Conservation (phyloP, 345 rosid genomes). For the Lumnitzera littorea region DNA sequence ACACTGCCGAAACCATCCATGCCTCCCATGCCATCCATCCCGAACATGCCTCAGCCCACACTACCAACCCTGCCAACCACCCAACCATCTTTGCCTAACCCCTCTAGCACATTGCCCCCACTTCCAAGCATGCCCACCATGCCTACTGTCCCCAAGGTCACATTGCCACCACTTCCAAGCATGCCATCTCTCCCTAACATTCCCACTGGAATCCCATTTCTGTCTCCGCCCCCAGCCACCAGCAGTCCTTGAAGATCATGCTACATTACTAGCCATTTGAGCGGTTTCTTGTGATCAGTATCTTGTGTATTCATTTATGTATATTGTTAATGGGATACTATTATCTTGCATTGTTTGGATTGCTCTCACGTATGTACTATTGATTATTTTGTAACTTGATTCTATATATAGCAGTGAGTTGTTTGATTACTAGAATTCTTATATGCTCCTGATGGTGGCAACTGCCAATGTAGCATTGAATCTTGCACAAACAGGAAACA, state of each 20-base stretch:
- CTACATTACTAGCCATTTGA: too few relatives aligned
- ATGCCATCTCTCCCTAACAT: constrained; percentile 3
- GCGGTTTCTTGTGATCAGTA: too few relatives aligned
- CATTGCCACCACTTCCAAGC: constrained; percentile 6
- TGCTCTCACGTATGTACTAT: too few relatives aligned
- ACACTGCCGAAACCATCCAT: neutral
- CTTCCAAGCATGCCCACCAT: constrained; percentile 14
- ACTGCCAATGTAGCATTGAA: too few relatives aligned
- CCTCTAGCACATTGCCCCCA: constrained; percentile 11
- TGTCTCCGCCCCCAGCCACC: constrained; percentile 13
- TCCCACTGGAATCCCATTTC: constrained; percentile 10
- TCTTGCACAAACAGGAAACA: too few relatives aligned
- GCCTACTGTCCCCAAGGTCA: constrained; percentile 6
- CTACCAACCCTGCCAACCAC: constrained; percentile 12
- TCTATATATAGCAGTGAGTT: too few relatives aligned
- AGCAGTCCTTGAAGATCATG: neutral
- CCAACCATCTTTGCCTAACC: constrained; percentile 15
- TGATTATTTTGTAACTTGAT: too few relatives aligned
- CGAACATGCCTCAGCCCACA: neutral
- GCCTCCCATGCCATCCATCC: constrained; percentile 13
- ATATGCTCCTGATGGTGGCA: too few relatives aligned
- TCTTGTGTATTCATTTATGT: too few relatives aligned
- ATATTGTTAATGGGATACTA: too few relatives aligned
- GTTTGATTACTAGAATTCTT: too few relatives aligned
- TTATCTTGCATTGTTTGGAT: too few relatives aligned